Base-by-base conservation (phyloP, 2,329 filamentous ascomycete species). In the Epichloe sp. region DNA sequence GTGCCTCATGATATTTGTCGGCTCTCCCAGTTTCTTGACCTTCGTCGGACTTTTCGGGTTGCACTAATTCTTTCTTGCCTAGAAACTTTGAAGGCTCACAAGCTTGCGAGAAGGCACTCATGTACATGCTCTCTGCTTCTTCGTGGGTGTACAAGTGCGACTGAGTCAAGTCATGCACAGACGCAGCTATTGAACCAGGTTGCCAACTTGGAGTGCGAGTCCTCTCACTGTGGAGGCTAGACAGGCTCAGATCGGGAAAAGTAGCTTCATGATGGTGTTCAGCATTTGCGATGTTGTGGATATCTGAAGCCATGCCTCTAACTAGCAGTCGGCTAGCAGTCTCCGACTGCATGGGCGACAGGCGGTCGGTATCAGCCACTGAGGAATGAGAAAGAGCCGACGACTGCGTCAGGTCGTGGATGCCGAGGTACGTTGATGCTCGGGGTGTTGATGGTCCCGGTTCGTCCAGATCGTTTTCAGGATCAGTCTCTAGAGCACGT, bases 111-210 rank as follows among this genome's bases (percentile, higher is more conserved):
- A 84, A 77, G 1, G 81, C 81, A 55, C 81, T 91, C 82, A 89
- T 83, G 59, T 93, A 94, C 82, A 94, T 86, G 63, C 88, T 93
- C 61, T 88, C 82, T 0, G 86, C 86, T 55, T 91, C 86, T 54
- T 88, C 85, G 53, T 88, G 85, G 37, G 79, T 88, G 60, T 86
- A 91, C 1, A 89, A 61, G 41, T 79, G 82, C 5, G 87, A 91
- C 55, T 78, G 70, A 3, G 76, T 66, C 19, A 86, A 68, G 53
- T 83, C 79, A 36, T 79, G 73, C 4, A 53, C 48, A 23, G 58
- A 57, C 4, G 52, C 50, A 14, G 41, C 49, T 14, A 52, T 36
- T 17, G 51, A 44, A 26, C 47, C 17, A 10, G 47, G 31, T 42
- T 23, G 40, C 8, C 41, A 6, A 14, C 31, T 34, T 36, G 42